Evolutionary conservation across 2,329 filamentous ascomycete species (phyloP), one percentile per base, ranked within the genome.

Genomic region (Ustilaginoidea virens): DNA sequence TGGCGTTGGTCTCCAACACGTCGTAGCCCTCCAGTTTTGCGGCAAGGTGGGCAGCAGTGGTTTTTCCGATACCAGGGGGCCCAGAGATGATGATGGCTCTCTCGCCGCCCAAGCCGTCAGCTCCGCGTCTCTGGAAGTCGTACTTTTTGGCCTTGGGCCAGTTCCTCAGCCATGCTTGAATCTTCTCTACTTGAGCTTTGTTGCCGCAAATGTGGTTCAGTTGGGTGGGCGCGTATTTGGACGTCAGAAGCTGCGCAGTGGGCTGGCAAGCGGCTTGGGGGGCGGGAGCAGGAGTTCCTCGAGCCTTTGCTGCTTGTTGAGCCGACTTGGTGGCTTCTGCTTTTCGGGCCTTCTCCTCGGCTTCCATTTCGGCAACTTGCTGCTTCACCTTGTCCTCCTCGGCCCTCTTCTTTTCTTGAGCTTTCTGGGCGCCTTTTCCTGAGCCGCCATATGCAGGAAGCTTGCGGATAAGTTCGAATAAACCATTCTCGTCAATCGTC

Each of bases 21-120:
- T 98, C 90, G 46, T 83, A 96, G 2, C 87, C 86, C 48, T 92
- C 86, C 13, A 96, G 58, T 45, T 85, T 92, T 1, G 90, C 87
- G 11, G 92, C 82, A 17, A 98, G 63, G 58, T 98, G 90, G 15
- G 90, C 90, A 28, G 92, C 83, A 18, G 90, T 98, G 2, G 90
- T 98, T 57, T 98, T 98, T 41, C 90, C 90, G 39, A 98, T 93
- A 12, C 90, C 90, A 17, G 90, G 90, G 11, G 90, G 87, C 0
- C 90, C 90, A 40, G 92, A 86, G 31, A 98, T 77, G 49, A 96
- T 92, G 39, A 96, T 76, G n/a, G 87, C 82, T 38, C 90, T 76
- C 43, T 79, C 80, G 0, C 67, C 66, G 19, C 87, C 87, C 48
- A 76, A 76, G 2, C 86, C 90, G 52, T 96, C 86, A 7, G 79